phyloP scores from a whole-genome alignment of 805 yeast species.

The Wickerhamiella parazyma region DNA sequence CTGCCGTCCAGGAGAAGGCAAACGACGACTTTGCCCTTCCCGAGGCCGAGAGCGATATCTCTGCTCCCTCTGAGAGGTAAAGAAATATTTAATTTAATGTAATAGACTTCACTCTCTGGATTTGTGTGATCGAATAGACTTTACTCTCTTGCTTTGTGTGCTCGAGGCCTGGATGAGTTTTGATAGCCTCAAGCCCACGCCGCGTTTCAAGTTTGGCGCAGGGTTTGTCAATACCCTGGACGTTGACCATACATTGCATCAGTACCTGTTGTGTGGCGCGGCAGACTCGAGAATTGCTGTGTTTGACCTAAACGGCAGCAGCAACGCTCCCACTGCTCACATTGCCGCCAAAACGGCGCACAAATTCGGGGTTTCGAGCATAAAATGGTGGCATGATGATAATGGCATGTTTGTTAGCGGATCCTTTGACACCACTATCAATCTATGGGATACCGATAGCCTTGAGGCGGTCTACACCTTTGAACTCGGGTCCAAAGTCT shows the following conservation, averaged over 20 bases:
- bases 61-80: constrained; percentile 6
- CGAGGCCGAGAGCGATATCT: constrained; percentile 15
- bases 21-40: constrained; percentile 24
- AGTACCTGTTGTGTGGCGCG: constrained; percentile 52
- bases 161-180: background rate
- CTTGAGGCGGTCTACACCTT: constrained; percentile 56
- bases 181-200: constrained; percentile 13
- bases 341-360: constrained; percentile 33
- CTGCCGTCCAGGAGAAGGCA: constrained; percentile 18
- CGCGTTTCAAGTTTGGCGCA: background rate
- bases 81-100: background rate
- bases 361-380: constrained; percentile 54
- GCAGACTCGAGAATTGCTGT: constrained; percentile 55
- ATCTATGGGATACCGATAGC: constrained; percentile 66
- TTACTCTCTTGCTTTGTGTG: no score
- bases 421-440: constrained; percentile 64
- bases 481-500: constrained; percentile 46
- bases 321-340: constrained; percentile 12
- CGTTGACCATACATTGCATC: constrained; percentile 34
- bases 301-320: constrained; percentile 41
- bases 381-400: constrained; percentile 84
- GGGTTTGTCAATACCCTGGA: constrained; percentile 49
- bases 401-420: constrained; percentile 74
- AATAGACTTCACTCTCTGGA: background rate
- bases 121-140: no score